These are phyloP conservation scores for Delitschia confertaspora DNA, from an alignment of 495 filamentous ascomycete genomes.

Conservation along the genomic window DNA sequence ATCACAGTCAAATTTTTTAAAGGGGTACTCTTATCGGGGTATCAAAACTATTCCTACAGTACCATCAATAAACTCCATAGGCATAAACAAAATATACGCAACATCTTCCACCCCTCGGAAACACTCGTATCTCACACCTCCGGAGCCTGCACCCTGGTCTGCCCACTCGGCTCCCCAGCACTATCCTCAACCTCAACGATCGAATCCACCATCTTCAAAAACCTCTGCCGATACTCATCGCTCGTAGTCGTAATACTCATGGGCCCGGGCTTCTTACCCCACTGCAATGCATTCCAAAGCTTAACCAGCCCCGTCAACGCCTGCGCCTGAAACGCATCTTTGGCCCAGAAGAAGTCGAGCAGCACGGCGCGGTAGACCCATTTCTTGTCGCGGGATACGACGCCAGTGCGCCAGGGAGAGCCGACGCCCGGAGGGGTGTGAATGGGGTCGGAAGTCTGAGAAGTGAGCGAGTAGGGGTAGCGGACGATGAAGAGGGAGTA, in stretches of 20 bases:
- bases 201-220: conserved; percentile 50
- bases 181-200: conserved; percentile 41
- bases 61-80: too few relatives aligned
- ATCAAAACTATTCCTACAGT: too few relatives aligned
- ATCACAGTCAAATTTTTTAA: too few relatives aligned
- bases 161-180: conserved; percentile 8
- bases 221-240: conserved; percentile 56
- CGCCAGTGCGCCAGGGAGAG: conserved; percentile 46
- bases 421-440: conserved; percentile 6
- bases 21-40: too few relatives aligned
- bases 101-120: conserved; percentile 4
- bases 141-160: not conserved
- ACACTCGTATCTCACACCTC: not conserved
- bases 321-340: conserved; percentile 53
- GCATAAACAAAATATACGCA: too few relatives aligned
- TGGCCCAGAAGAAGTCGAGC: conserved; percentile 64
- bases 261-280: conserved; percentile 40
- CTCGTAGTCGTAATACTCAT: conserved; percentile 65
- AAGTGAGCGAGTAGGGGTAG: conserved; percentile 35
- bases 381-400: conserved; percentile 49
- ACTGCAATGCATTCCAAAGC: conserved; percentile 49
- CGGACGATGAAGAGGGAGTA: conserved; percentile 62
- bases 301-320: conserved; percentile 54
- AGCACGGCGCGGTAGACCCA: conserved; percentile 55
- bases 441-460: conserved; percentile 27